A percentile compares a stretch with the other conserved stretches of the same genome.
phyloP scores from a whole-genome alignment of 1,139 yeast genomes.

The Eremothecium coryli region DNA sequence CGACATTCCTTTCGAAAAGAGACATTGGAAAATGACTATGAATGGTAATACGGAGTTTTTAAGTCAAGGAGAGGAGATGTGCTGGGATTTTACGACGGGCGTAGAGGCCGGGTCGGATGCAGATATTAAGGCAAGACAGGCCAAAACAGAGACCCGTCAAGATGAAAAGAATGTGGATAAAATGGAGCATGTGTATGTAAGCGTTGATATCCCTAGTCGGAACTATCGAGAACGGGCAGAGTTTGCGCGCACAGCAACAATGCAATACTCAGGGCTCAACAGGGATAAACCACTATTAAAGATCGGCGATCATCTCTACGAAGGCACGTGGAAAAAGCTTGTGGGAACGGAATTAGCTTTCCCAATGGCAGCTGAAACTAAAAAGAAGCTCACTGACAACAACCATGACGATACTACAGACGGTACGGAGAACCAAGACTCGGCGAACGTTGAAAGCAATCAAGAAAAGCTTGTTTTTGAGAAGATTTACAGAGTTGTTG shows the following conservation, averaged over 20 bases:
- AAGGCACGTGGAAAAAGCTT: conserved; percentile 68
- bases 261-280: conserved; percentile 47
- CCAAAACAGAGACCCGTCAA: conserved; percentile 5
- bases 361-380: conserved; percentile 24
- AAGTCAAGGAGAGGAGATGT: conserved; percentile 78
- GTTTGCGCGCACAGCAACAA: conserved; percentile 31
- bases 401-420: conserved; percentile 4
- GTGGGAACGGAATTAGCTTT: conserved; percentile 72
- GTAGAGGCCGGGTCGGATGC: conserved; percentile 75
- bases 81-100: conserved; percentile 61
- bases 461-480: conserved; percentile 15
- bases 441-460: conserved; percentile 1
- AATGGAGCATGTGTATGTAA: conserved; percentile 36
- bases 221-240: conserved; percentile 24
- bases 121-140: conserved; percentile 46
- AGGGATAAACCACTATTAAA: conserved; percentile 44
- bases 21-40: conserved; percentile 45
- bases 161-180: conserved; percentile 14
- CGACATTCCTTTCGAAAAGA: conserved; percentile 15
- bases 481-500: conserved; percentile 28
- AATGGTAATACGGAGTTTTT: conserved; percentile 66
- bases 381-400: conserved; percentile 11
- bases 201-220: conserved; percentile 36
- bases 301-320: conserved; percentile 49
- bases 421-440: conserved; percentile 4